Evolutionary conservation across 2,329 filamentous ascomycete species (phyloP).

Genomic region (Trichophyton schoenleinii): DNA sequence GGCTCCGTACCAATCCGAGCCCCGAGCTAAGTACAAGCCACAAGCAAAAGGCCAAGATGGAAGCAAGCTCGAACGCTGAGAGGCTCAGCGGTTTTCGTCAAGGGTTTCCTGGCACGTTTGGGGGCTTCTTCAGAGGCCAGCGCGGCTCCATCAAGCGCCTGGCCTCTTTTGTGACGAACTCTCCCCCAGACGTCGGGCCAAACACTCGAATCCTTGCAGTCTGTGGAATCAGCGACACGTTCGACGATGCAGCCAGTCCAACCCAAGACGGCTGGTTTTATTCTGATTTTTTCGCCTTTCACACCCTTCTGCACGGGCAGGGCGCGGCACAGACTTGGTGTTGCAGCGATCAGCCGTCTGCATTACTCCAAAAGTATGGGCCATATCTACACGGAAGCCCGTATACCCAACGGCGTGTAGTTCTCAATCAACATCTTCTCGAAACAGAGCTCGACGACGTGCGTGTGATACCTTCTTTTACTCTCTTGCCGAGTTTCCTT

Average conservation of each 20-base stretch:
- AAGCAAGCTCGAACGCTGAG: not conserved
- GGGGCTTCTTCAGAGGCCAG: not conserved
- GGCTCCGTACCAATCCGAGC: too few relatives aligned
- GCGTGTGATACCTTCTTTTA: not conserved
- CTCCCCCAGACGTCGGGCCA: constrained; percentile 6
- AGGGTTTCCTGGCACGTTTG: not conserved
- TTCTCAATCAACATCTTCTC: constrained; percentile 5
- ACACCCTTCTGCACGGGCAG: constrained; percentile 7
- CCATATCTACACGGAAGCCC: constrained; percentile 6
- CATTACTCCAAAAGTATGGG: constrained; percentile 8
- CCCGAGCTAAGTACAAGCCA: too few relatives aligned
- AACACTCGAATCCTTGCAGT: constrained; percentile 6
- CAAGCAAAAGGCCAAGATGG: not conserved
- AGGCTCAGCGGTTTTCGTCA: not conserved
- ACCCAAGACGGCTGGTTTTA: constrained; percentile 10
- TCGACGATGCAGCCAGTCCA: not conserved
- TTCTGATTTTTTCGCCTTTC: constrained; percentile 12
- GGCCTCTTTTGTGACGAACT: too few relatives aligned
- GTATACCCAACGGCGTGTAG: constrained; percentile 5
- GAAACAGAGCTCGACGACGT: constrained; percentile 4
- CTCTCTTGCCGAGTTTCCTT: constrained; percentile 7
- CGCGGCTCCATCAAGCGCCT: not conserved
- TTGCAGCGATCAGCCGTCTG: constrained; percentile 6
- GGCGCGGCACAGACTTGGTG: constrained; percentile 9
- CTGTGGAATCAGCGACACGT: constrained; percentile 7